Percentiles rank a stretch among this genome's conserved stretches.
Evolutionary conservation across 2,329 filamentous ascomycete species (phyloP).

Genomic region (Ophiostoma fasciatum): DNA sequence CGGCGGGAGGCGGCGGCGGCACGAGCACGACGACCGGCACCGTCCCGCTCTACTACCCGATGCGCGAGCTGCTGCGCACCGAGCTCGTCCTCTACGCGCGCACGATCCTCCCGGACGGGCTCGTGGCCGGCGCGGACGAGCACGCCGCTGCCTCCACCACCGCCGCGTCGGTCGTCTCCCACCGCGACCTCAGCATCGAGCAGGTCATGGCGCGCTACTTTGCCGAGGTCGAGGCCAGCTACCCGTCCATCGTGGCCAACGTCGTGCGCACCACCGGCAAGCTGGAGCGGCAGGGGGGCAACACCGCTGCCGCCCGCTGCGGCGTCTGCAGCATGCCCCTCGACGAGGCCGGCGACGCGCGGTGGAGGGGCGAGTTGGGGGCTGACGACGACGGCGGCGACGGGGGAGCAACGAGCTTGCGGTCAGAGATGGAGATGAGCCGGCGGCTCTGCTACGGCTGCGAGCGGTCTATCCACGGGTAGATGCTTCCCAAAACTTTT

Average conservation of each 20-base stretch:
- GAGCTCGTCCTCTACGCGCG: slow-evolving; percentile 58
- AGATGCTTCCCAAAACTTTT: too few relatives aligned
- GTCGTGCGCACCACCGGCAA: slow-evolving; percentile 87
- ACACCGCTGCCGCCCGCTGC: slow-evolving; percentile 27
- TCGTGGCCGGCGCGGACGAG: not conserved
- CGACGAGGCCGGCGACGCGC: slow-evolving; percentile 45
- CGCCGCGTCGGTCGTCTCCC: slow-evolving; percentile 34
- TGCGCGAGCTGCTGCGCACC: slow-evolving; percentile 71
- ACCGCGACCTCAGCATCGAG: slow-evolving; percentile 75
- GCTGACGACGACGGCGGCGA: slow-evolving; percentile 18
- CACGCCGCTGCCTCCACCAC: too few relatives aligned
- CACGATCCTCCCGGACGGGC: slow-evolving; percentile 27
- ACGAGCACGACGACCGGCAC: not conserved
- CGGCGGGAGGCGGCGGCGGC: not conserved
- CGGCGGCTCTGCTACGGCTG: slow-evolving; percentile 60
- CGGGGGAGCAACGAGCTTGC: slow-evolving; percentile 13
- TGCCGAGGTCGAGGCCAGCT: slow-evolving; percentile 66
- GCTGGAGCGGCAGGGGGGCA: slow-evolving; percentile 32
- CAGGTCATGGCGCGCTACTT: slow-evolving; percentile 86
- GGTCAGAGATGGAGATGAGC: too few relatives aligned
- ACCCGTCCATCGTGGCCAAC: slow-evolving; percentile 85
- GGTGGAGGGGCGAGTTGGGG: slow-evolving; percentile 47
- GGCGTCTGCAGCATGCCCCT: slow-evolving; percentile 56
- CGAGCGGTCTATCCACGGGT: slow-evolving; percentile 46
- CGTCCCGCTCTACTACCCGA: slow-evolving; percentile 53